Evolutionary conservation across 768 basidiomycete genomes (phyloP), one percentile per base, ranked within the genome.

Genomic region (Pluteus cervinus): DNA sequence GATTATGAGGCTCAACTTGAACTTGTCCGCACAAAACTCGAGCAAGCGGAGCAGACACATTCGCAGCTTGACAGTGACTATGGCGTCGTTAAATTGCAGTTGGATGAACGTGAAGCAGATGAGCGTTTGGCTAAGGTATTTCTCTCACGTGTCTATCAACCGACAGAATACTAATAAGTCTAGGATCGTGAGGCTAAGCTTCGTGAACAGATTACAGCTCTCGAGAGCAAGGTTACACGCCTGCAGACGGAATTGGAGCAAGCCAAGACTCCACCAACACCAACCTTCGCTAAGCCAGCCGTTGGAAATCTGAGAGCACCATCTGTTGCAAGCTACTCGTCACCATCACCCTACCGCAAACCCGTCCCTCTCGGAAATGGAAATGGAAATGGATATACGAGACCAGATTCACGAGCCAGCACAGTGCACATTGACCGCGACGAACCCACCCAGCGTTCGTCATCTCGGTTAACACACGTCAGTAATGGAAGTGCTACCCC

Each of bases 331-430:
- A 15, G 47, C 56, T 18, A 41, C 62, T 34, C 60, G 36, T 45
- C 58, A 42, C 53, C 56, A 22, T 44, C 56, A 37, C 48, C 73
- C 29, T 61, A 68, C 45, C 67, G 62, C 34, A 65, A 54, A n/a
- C n/a, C n/a, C n/a, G n/a, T n/a, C n/a, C n/a, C n/a, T n/a, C n/a
- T n/a, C n/a, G n/a, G n/a, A n/a, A n/a, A n/a, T 20, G 36, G 66
- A 33, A 61, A 63, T 42, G 52, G 55, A 16, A 63, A 70, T 33
- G 60, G 68, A 3, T 69, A 71, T 25, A 62, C 73, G 16, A 79
- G 85, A 22, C 81, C 85, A n/a, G 79, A 83, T 53, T 88, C 86
- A 8, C 78, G 86, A 7, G 64, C 79, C 4, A 86, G 83, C 57
- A 81, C 78, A 0, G 52, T 75, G 29, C 78, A 78, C 49, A 62